Evolutionary conservation across 2,329 filamentous ascomycete species (phyloP).

Genomic region (Mycosphaerella arachidis): DNA sequence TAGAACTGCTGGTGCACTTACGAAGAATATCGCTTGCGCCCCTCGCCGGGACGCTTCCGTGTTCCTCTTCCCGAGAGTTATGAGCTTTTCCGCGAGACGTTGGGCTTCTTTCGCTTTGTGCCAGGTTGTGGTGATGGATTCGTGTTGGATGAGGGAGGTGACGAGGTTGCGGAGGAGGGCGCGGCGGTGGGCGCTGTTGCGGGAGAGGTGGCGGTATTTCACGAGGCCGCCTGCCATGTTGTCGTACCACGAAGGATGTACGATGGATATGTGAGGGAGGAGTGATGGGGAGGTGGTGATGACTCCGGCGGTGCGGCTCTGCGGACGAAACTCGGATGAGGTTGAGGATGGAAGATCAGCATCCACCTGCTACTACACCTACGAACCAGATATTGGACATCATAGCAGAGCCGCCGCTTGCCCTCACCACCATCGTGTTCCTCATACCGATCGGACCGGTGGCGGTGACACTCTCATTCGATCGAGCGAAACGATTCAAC

Average conservation of each 20-base stretch:
- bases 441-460: too few species aligned
- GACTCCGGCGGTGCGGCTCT: background rate
- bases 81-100: constrained; percentile 85
- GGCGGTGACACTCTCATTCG: too few species aligned
- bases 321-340: background rate
- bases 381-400: background rate
- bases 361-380: background rate
- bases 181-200: constrained; percentile 79
- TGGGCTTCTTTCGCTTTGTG: constrained; percentile 97
- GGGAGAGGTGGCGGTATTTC: constrained; percentile 85
- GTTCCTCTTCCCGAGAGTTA: constrained; percentile 89
- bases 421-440: background rate
- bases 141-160: constrained; percentile 87
- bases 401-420: background rate
- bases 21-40: constrained; percentile 73
- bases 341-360: background rate
- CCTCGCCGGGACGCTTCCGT: constrained; percentile 72
- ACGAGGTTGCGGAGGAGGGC: constrained; percentile 93
- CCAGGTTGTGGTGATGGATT: constrained; percentile 92
- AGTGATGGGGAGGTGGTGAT: background rate
- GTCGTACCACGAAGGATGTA: background rate
- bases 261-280: too few species aligned
- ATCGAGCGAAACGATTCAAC: background rate
- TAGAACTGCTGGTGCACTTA: constrained; percentile 39
- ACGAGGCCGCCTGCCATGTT: constrained; percentile 79